A percentile compares a stretch with the other conserved stretches of the same genome.
These are phyloP conservation scores for Blakeslea trispora DNA, from an alignment of 371 early-diverging fungal species.

Conservation along the genomic window DNA sequence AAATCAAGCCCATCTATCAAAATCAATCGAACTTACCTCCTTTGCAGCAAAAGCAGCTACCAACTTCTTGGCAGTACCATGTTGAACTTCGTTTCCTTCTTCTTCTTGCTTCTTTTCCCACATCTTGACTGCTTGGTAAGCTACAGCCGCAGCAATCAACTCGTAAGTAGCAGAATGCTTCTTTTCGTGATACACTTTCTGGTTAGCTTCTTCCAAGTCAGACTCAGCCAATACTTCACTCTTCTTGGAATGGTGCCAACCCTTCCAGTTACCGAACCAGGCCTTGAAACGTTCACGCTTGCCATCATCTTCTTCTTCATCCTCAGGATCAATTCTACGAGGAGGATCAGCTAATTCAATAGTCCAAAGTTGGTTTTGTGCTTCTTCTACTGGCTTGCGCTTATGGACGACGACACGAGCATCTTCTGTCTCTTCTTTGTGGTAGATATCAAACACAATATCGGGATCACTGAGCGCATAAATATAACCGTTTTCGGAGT, in stretches of 20 bases:
- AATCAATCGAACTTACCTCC: slow-evolving; percentile 30
- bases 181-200: slow-evolving; percentile 37
- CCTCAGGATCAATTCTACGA: slow-evolving; percentile 26
- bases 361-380: slow-evolving; percentile 29
- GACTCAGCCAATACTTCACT: slow-evolving; percentile 24
- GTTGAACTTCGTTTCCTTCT: slow-evolving; percentile 32
- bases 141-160: slow-evolving; percentile 56
- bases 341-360: slow-evolving; percentile 35
- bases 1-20: too few relatives aligned
- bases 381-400: slow-evolving; percentile 25
- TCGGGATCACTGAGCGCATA: slow-evolving; percentile 27
- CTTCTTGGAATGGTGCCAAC: slow-evolving; percentile 29
- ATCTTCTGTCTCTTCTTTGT: slow-evolving; percentile 26
- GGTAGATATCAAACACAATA: slow-evolving; percentile 28
- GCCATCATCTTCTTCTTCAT: slow-evolving; percentile 36
- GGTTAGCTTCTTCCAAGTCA: slow-evolving; percentile 36
- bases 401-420: slow-evolving; percentile 29
- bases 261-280: slow-evolving; percentile 38
- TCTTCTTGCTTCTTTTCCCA: slow-evolving; percentile 40
- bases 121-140: slow-evolving; percentile 51
- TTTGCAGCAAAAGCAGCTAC: slow-evolving; percentile 48
- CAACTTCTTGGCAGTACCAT: slow-evolving; percentile 46
- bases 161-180: slow-evolving; percentile 43
- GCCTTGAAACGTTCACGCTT: slow-evolving; percentile 35
- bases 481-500: slow-evolving; percentile 29